Percentiles rank a stretch among this genome's conserved stretches.
phyloP scores from a whole-genome alignment of 140 eudicot genomes.

The Flaveria floridana region DNA sequence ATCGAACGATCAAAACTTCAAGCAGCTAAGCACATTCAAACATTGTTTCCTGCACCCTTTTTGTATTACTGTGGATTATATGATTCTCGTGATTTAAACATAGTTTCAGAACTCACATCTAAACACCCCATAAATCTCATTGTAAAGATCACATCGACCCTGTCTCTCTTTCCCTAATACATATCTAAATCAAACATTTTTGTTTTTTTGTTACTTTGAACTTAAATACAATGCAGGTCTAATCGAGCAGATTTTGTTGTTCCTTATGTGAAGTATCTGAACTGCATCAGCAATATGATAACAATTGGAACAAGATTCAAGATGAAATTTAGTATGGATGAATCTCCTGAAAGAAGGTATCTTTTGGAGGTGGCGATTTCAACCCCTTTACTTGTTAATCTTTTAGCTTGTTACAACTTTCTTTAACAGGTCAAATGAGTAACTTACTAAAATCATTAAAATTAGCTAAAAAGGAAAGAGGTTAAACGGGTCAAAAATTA shows the following conservation, averaged over 20 bases:
- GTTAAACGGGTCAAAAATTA: background rate
- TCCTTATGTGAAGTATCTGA: slow-evolving; percentile 58
- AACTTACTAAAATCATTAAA: background rate
- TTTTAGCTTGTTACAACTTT: background rate
- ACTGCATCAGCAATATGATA: slow-evolving; percentile 46
- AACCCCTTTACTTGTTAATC: background rate
- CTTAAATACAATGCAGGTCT: slow-evolving; percentile 52
- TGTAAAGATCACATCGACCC: background rate
- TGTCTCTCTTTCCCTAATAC: background rate
- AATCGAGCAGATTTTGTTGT: slow-evolving; percentile 71
- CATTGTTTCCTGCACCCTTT: too few relatives aligned
- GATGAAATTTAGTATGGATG: slow-evolving; percentile 74
- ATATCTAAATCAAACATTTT: background rate
- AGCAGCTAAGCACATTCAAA: background rate
- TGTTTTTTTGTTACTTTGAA: slow-evolving; percentile 1
- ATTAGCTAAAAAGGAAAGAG: background rate
- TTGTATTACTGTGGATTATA: background rate
- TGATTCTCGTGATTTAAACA: background rate
- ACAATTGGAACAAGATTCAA: slow-evolving; percentile 74
- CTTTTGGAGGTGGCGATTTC: slow-evolving; percentile 4
- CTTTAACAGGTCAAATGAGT: background rate
- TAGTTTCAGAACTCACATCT: background rate
- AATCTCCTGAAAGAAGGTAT: slow-evolving; percentile 83
- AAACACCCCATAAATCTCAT: background rate
- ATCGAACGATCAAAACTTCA: background rate